Base-by-base conservation (phyloP, 2,329 filamentous ascomycete genomes). In the Hypoxylon sp. region DNA sequence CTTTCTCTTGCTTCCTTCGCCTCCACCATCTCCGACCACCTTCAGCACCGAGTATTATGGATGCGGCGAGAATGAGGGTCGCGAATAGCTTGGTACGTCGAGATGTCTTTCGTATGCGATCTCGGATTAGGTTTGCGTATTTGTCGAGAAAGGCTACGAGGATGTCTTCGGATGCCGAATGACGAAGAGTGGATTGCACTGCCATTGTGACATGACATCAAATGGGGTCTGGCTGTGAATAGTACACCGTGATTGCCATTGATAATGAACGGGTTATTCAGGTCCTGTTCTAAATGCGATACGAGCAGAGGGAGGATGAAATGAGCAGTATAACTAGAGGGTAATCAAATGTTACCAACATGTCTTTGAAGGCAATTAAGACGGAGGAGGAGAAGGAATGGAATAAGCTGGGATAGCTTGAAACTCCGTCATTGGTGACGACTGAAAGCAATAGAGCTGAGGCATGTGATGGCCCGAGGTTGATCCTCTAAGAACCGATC, bases 11-110 rank as follows among this genome's bases (percentile, higher is more conserved):
- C 53, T 88, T 88, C 67, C 89, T 86, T 63, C 86, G 88, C 76
- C 87, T 90, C 87, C 93, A 95, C 88, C 91, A 93, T 68, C 88
- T 88, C 66, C 91, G 89, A n/a, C 89, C 88, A 67, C 94, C 94
- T 82, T 93, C 94, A 62, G 91, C 91, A 50, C 91, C 86, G 67
- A 91, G 87, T 73, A 98, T 88, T 73, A 98, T 94, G 53, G 93
- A 91, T 29, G 94, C 82, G 7, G 91, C 84, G 31, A 98, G 87
- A 8, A 91, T 86, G 57, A 97, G 84, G 0, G 93, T 93, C 24
- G 92, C 92, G 56, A 97, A 83, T 15, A 97, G 85, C 74, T 90
- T 91, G 6, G 91, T 89, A 29, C 89, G 88, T 71, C 87, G 89
- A 2, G 93, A 92, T 3, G 92, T 92, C 65, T 84, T 85, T 66